A percentile compares a stretch with the other conserved stretches of the same genome.
These are phyloP conservation scores for Talaromyces wortmannii DNA, from an alignment of 495 filamentous ascomycete species.

Conservation along the genomic window DNA sequence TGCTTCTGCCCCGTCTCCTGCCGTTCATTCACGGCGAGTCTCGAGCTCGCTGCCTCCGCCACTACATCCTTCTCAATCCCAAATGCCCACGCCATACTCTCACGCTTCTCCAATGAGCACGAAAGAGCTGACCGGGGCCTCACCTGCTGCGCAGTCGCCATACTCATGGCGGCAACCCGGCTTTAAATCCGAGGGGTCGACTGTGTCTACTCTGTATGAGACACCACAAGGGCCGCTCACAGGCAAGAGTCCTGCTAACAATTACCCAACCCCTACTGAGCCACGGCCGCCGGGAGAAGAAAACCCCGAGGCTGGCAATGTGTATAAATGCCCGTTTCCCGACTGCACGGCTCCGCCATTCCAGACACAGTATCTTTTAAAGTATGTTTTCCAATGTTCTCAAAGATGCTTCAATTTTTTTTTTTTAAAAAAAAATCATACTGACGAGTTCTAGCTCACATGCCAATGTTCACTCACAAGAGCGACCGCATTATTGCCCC, in stretches of 20 bases:
- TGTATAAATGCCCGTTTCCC: conserved; percentile 57
- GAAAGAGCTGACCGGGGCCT: conserved; percentile 29
- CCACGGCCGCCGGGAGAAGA: conserved; percentile 11
- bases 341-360: conserved; percentile 83
- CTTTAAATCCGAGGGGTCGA: conserved; percentile 10
- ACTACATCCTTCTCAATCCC: background rate
- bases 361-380: conserved; percentile 81
- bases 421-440: too few relatives aligned
- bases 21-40: background rate
- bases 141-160: conserved; percentile 25
- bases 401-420: too few relatives aligned
- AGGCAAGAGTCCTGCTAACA: conserved; percentile 25
- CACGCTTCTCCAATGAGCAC: conserved; percentile 32
- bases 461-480: conserved; percentile 90
- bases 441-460: conserved; percentile 62
- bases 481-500: conserved; percentile 85
- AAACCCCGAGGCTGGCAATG: conserved; percentile 23
- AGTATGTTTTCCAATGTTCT: conserved; percentile 42
- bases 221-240: background rate
- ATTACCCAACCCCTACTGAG: conserved; percentile 39
- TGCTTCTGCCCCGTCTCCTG: background rate
- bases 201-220: conserved; percentile 10
- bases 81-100: conserved; percentile 27
- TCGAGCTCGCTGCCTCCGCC: background rate
- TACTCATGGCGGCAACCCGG: conserved; percentile 22